Base-by-base conservation (phyloP, 192 early-diverging fungal species). In the Coemansia sp. region DNA sequence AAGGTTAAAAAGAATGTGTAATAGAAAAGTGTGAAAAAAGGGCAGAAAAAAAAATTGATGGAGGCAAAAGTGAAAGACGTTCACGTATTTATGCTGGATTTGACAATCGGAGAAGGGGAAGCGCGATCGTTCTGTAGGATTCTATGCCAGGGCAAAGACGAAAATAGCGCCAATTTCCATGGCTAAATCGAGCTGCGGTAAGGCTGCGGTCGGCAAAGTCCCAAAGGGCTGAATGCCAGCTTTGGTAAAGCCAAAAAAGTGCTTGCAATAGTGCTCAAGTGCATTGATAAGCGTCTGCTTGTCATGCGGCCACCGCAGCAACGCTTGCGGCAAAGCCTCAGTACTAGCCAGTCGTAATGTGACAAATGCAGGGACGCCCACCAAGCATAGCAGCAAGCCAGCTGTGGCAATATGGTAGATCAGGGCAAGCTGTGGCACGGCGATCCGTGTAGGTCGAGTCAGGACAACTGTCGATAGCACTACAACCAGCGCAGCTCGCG, bases 241-340 rank as follows among this genome's bases (percentile, higher is more conserved):
- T 34, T 32, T 59, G 8, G 39, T 9, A 14, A 37, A 14, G 12
- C 41, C 37, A 19, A 44, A 23, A 19, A 37, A 21, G 11, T 3
- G 21, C 62, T 41, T 23, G 23, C 37, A 12, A 1, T 12, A 8
- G n/a, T 21, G 48, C 61, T 44, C 19, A n/a, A 69, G n/a, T 3
- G 15, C 37, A 32, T 45, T 38, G 29, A 34, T 53, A 34, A 51
- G 32, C 32, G 42, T 12, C 11, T 37, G 66, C 62, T 59, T 73
- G 23, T 63, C 66, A 29, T 51, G 70, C 63, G 70, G 67, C 76
- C 76, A 78, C 63, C 71, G 76, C 63, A 64, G 45, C 62, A 68
- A 37, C 21, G 57, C 12, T 32, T 31, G 57, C 17, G 57, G 17
- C 57, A 17, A 59, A n/a, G 32, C 2, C 29, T 32, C 57, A n/a